Conservation (phyloP, 768 basidiomycete genomes). For the Termitomyces sp. region DNA sequence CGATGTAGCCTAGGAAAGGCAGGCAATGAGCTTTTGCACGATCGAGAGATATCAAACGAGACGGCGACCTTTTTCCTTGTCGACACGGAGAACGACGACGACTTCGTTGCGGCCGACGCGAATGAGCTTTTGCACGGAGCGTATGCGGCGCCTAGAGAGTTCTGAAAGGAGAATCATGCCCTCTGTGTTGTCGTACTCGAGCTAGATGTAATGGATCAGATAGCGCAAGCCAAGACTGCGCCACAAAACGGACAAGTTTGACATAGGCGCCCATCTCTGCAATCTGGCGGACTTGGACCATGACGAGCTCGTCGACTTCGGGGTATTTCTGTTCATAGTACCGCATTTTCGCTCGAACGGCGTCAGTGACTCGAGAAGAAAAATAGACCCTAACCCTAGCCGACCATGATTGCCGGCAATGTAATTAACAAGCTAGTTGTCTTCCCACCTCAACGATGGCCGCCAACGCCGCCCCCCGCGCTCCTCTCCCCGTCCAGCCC, state of each 20-base stretch:
- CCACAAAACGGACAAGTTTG: constrained; percentile 66
- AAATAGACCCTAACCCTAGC: constrained; percentile 14
- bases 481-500: not conserved
- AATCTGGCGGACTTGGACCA: constrained; percentile 99
- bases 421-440: too few relatives aligned
- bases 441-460: constrained; percentile 3
- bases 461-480: not conserved
- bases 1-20: constrained; percentile 82
- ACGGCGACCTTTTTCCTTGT: constrained; percentile 86
- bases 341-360: too few relatives aligned
- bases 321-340: constrained; percentile 94
- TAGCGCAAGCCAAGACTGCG: too few relatives aligned
- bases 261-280: constrained; percentile 99
- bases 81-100: constrained; percentile 94
- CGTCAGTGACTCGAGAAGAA: not conserved
- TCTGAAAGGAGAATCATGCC: constrained; percentile 99
- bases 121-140: constrained; percentile 97
- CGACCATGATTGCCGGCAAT: too few relatives aligned
- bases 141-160: constrained; percentile 90
- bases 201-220: too few relatives aligned
- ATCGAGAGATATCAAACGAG: not conserved
- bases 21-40: too few relatives aligned
- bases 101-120: constrained; percentile 97
- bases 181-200: constrained; percentile 98
- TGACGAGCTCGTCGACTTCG: constrained; percentile 96